These are phyloP conservation scores for Chondrostereum purpureum DNA, from an alignment of 1,284 basidiomycete species.

Conservation along the genomic window DNA sequence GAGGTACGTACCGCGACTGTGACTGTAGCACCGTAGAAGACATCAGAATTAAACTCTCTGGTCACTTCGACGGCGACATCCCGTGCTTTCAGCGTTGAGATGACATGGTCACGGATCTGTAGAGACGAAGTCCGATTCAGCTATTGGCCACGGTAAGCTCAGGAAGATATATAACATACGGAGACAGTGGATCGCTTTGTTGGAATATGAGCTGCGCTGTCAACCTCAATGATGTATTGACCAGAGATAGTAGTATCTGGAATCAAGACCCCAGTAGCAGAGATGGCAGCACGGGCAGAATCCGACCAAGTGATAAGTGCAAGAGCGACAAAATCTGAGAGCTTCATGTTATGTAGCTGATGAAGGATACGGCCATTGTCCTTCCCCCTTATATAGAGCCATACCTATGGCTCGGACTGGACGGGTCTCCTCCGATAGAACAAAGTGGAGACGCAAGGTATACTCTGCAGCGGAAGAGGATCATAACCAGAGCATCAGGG, in stretches of 20 bases:
- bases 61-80: slow-evolving; percentile 30
- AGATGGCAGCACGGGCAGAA: too few species aligned
- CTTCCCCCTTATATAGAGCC: too few species aligned
- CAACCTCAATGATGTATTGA: slow-evolving; percentile 1
- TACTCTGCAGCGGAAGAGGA: too few species aligned
- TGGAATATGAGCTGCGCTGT: background rate
- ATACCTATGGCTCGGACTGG: too few species aligned
- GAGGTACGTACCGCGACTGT: slow-evolving; percentile 23
- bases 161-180: background rate
- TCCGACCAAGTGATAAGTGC: too few species aligned
- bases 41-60: slow-evolving; percentile 30
- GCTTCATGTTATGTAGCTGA: too few species aligned
- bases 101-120: slow-evolving; percentile 28
- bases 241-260: background rate
- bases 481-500: too few species aligned
- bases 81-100: slow-evolving; percentile 28
- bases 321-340: too few species aligned
- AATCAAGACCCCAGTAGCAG: background rate
- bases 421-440: too few species aligned
- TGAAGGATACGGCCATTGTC: too few species aligned
- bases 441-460: too few species aligned
- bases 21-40: slow-evolving; percentile 39
- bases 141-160: background rate
- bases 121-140: too few species aligned
- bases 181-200: background rate